phyloP scores from a whole-genome alignment of 2,329 filamentous ascomycete species.

The Aspergillus uvarum region DNA sequence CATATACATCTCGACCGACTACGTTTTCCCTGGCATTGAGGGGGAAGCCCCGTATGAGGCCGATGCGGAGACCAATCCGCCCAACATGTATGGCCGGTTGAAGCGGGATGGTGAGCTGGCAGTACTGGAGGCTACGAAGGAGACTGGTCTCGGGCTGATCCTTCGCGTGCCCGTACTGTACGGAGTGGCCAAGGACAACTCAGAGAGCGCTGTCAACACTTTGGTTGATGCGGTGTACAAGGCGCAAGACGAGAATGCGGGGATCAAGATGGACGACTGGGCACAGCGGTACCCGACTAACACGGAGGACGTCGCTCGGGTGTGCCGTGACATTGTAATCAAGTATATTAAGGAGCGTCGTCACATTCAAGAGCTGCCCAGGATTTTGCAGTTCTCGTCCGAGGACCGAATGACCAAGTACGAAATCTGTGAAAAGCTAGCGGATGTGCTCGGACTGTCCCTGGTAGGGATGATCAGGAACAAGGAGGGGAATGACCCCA shows the following conservation, averaged over 20 bases:
- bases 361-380: constrained; percentile 59
- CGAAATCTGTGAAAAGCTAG: constrained; percentile 77
- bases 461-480: constrained; percentile 65
- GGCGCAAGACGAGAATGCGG: constrained; percentile 61
- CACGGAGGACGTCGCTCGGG: constrained; percentile 79
- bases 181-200: constrained; percentile 67
- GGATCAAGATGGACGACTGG: constrained; percentile 82
- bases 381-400: constrained; percentile 78
- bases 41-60: constrained; percentile 83
- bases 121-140: constrained; percentile 61
- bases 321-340: constrained; percentile 70
- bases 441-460: constrained; percentile 74
- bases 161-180: constrained; percentile 83
- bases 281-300: constrained; percentile 82
- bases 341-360: constrained; percentile 61
- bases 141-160: constrained; percentile 62
- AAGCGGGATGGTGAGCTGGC: constrained; percentile 70
- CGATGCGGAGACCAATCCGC: constrained; percentile 62
- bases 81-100: constrained; percentile 78
- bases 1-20: constrained; percentile 71
- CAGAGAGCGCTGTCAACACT: constrained; percentile 80
- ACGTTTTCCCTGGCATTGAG: constrained; percentile 72
- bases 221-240: constrained; percentile 76
- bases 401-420: constrained; percentile 88
- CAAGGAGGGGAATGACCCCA: constrained; percentile 69